Evolutionary conservation across 177 flowering plant genomes (phyloP).

Genomic region (Telopea speciosissima): DNA sequence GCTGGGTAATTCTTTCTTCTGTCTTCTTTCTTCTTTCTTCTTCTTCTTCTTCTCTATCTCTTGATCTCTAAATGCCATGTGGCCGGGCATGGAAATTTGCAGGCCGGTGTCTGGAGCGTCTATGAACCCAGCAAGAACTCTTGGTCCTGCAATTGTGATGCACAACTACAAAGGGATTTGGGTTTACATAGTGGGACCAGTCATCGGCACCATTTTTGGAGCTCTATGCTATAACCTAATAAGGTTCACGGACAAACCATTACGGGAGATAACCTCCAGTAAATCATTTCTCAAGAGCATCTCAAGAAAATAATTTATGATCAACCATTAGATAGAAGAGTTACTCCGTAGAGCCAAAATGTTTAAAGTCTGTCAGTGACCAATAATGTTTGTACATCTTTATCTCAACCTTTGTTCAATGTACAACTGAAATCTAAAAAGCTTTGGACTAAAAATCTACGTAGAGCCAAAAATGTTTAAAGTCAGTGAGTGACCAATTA

Average conservation of each 20-base stretch:
- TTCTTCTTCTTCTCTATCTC: not conserved
- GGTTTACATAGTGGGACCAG: conserved; percentile 59
- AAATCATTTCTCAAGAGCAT: conserved; percentile 27
- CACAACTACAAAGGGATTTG: conserved; percentile 45
- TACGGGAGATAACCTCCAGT: conserved; percentile 23
- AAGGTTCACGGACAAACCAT: conserved; percentile 44
- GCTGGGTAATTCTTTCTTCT: conserved; percentile 45
- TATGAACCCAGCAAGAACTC: conserved; percentile 79
- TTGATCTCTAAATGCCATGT: too few species aligned
- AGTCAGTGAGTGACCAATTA: too few species aligned
- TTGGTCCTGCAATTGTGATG: conserved; percentile 64
- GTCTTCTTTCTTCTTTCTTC: not conserved
- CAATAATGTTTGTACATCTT: too few species aligned
- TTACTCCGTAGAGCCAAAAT: too few species aligned
- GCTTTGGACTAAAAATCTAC: too few species aligned
- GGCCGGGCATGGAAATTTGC: conserved; percentile 17
- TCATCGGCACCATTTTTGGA: conserved; percentile 45
- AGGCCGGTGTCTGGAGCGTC: conserved; percentile 82
- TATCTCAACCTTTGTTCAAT: too few species aligned
- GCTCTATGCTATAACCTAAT: conserved; percentile 51
- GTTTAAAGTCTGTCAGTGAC: too few species aligned
- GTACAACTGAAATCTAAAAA: too few species aligned
- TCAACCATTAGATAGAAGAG: too few species aligned
- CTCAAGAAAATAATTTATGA: too few species aligned
- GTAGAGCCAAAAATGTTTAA: too few species aligned